Percentiles rank a stretch among this genome's conserved stretches.
Evolutionary conservation across 2,329 filamentous ascomycete species (phyloP).

Genomic region (Leptographium flavum): DNA sequence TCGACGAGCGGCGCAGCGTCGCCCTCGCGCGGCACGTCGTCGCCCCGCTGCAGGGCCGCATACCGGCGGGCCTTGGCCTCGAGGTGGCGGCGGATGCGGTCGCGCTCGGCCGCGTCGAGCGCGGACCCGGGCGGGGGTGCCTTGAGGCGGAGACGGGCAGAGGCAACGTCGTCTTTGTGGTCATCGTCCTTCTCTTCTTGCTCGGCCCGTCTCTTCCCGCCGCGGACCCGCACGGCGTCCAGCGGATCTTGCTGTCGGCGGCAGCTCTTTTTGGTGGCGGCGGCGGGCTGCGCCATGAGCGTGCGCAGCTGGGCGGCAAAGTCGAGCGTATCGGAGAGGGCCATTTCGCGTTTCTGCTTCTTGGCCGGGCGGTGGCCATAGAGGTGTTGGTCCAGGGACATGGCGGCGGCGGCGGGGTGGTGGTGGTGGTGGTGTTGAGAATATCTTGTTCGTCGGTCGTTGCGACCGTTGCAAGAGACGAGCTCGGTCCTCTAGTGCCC

Average conservation of each 20-base stretch:
- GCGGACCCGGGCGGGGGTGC: constrained; percentile 32
- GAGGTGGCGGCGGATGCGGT: constrained; percentile 64
- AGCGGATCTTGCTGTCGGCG: background rate
- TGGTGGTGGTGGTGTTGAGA: background rate
- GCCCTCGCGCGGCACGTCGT: constrained; percentile 56
- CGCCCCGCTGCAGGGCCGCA: constrained; percentile 79
- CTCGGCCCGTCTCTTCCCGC: background rate
- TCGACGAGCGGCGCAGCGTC: constrained; percentile 62
- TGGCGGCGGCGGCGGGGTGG: constrained; percentile 15
- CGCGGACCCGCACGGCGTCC: background rate
- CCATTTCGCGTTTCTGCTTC: constrained; percentile 53
- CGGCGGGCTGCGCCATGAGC: constrained; percentile 54
- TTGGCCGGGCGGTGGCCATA: constrained; percentile 66
- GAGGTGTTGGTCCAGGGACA: constrained; percentile 53
- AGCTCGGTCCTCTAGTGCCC: too few relatives aligned
- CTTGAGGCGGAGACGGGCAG: constrained; percentile 26
- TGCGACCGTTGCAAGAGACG: too few relatives aligned
- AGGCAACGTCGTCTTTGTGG: background rate
- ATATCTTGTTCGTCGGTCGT: too few relatives aligned
- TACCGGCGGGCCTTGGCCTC: constrained; percentile 84
- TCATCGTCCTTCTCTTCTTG: background rate
- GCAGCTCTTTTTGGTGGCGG: constrained; percentile 13
- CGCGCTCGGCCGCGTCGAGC: constrained; percentile 54
- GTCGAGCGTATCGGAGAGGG: constrained; percentile 58
- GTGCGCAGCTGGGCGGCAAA: constrained; percentile 82